Base-by-base conservation (phyloP, 2,329 filamentous ascomycete genomes). In the Juglanconis oblonga region DNA sequence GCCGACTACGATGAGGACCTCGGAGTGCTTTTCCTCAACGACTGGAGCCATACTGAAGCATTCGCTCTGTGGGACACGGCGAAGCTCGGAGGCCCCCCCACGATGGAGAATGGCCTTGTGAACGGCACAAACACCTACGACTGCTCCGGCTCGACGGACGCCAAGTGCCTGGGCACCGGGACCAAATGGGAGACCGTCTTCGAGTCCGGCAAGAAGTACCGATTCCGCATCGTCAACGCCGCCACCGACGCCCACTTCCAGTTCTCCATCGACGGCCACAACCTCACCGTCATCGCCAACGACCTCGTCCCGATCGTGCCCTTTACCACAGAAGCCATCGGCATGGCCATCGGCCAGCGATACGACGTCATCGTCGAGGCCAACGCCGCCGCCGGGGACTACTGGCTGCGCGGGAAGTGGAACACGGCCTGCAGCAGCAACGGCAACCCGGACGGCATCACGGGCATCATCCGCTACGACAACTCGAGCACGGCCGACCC, bases 251-350 rank as follows among this genome's bases (percentile, higher is more conserved):
- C 83, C 62, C 75, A 74, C 24, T 74, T 81, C 64, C 79, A 76
- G 2, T 78, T 86, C 55, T 79, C 81, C 45, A 76, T 84, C 42
- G 80, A 55, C 10, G 33, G 36, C 14, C 24, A 58, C 11, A 48
- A 31, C 11, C 33, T 58, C 13, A 58, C 49, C 6, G 51, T 58
- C 5, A 54, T 58, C 53, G 73, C 78, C 3, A 74, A 75, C 49
- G 83, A 85, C 65, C 77, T 83, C 45, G 80, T 84, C 3, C 77
- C 80, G 0, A 71, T 84, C 56, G 67, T 77, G 55, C 80, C 84
- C 4, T 79, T 79, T 65, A 75, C 74, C 1, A 80, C 81, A 1
- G 71, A 78, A 35, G 73, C 77, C 51, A 69, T 87, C 24, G 80
- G 77, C 53, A 72, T 87, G 11, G 81, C 73, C 32, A 75, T 86